Base-by-base conservation (phyloP, 2,329 filamentous ascomycete species). In the Dactylellina sp. region DNA sequence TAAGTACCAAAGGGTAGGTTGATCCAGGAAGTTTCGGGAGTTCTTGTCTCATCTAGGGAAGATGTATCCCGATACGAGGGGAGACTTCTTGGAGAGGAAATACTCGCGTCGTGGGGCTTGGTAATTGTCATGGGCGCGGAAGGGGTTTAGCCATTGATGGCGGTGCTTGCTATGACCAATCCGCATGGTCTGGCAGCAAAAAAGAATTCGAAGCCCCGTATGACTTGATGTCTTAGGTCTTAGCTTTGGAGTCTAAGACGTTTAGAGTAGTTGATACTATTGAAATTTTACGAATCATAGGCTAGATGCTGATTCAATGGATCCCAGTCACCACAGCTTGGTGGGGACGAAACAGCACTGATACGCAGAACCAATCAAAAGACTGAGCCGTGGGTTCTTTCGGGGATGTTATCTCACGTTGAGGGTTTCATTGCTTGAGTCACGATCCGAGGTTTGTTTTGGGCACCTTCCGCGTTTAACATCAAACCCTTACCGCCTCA, bases 21-120 rank as follows among this genome's bases (percentile, higher is more conserved):
- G 16, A 53, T 14, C 3, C 32, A 12, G 35, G 16, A 39, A 55
- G 32, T 16, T 14, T 62, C 49, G 64, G 64, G n/a, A 70, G 12
- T 44, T 50, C 42, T 14, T 55, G 64, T 62, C 55, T 61, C 56
- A 62, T 4, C 28, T 70, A 47, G 61, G 40, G 25, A 64, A 64
- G 2, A 20, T n/a, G 3, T 18, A 24, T 35, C 4, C 28, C 44
- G 18, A 24, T 9, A 25, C 18, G 35, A 24, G 61, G 64, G 12
- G 55, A 25, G 47, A 47, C 55, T 70, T 62, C 55, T 70, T 47
- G 47, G 49, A 70, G 47, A 70, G 56, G 55, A 24, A 70, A 47
- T 25, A 24, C 46, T 18, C 12, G 22, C 37, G 46, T 42, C 40
- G 50, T 70, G 44, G 64, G 9, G 40, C 20, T 3, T 32, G 24